Conservation (phyloP, 176 grass and related monocot genomes). For the Aegilops speltoides region DNA sequence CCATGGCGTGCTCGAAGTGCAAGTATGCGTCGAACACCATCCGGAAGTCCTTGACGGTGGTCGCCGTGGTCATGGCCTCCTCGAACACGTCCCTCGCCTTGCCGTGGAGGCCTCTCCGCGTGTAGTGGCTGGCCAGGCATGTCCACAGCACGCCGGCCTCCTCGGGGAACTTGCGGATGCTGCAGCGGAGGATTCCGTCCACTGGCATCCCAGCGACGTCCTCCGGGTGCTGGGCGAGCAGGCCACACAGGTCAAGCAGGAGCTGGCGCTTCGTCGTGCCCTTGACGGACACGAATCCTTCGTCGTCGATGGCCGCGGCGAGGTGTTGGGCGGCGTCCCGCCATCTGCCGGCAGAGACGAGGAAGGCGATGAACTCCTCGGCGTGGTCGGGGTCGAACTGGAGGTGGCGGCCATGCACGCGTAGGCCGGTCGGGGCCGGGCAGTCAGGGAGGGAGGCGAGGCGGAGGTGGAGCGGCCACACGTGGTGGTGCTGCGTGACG, state of each 20-base stretch:
- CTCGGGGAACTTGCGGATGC: constrained; percentile 53
- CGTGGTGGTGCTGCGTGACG: constrained; percentile 57
- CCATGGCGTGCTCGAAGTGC: constrained; percentile 58
- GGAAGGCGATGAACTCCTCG: constrained; percentile 58
- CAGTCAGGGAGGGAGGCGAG: constrained; percentile 45
- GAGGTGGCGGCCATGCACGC: constrained; percentile 55
- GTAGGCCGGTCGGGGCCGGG: constrained; percentile 43
- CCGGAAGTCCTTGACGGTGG: constrained; percentile 52
- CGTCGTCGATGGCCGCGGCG: constrained; percentile 49
- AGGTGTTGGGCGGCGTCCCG: constrained; percentile 63
- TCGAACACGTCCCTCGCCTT: constrained; percentile 73
- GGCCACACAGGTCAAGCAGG: constrained; percentile 48
- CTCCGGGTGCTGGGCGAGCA: constrained; percentile 53
- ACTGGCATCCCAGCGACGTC: constrained; percentile 56
- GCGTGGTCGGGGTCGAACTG: constrained; percentile 57
- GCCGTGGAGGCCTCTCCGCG: constrained; percentile 45
- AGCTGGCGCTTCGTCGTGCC: constrained; percentile 69
- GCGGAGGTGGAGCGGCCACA: constrained; percentile 59
- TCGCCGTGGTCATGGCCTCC: constrained; percentile 38
- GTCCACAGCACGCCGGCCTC: constrained; percentile 63
- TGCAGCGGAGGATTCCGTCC: constrained; percentile 66
- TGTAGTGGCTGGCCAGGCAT: constrained; percentile 52
- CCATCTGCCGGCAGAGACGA: constrained; percentile 49
- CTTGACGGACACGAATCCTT: constrained; percentile 36
- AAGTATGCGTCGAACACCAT: constrained; percentile 66